Evolutionary conservation across 768 basidiomycete genomes (phyloP).

Genomic region (Pilatotrama ljubarskyi): DNA sequence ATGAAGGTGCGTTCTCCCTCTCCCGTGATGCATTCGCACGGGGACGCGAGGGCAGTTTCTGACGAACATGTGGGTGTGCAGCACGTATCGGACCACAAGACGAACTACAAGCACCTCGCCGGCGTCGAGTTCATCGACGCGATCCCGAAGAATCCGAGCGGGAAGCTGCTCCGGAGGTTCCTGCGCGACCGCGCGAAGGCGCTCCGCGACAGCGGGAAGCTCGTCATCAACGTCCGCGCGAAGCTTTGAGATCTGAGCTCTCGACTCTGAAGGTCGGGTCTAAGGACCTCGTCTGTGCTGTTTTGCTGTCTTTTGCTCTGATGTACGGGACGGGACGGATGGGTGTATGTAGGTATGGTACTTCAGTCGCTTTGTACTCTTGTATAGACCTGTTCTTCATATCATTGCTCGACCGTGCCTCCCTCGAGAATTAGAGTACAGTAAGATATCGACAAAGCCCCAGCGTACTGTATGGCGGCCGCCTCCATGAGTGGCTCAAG

Average conservation of each 20-base stretch:
- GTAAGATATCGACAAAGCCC: too few species aligned
- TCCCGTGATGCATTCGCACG: too few species aligned
- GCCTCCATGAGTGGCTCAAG: too few species aligned
- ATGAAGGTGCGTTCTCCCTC: conserved; percentile 56
- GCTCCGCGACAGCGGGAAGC: conserved; percentile 23
- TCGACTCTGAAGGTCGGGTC: not conserved
- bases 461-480: too few species aligned
- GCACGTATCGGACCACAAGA: conserved; percentile 35
- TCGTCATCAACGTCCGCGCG: conserved; percentile 13
- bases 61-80: conserved; percentile 6
- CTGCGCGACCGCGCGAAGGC: conserved; percentile 31
- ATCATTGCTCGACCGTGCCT: too few species aligned
- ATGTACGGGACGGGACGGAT: too few species aligned
- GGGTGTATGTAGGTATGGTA: too few species aligned
- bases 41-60: not conserved
- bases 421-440: too few species aligned
- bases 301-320: too few species aligned
- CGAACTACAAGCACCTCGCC: conserved; percentile 38
- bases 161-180: conserved; percentile 34
- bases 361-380: too few species aligned
- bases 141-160: conserved; percentile 37
- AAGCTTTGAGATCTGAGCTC: conserved; percentile 1
- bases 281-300: too few species aligned
- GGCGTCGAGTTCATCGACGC: conserved; percentile 41
- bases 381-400: too few species aligned